Evolutionary conservation across 2,329 filamentous ascomycete species (phyloP).

Genomic region (Domatiomyces catenatus): DNA sequence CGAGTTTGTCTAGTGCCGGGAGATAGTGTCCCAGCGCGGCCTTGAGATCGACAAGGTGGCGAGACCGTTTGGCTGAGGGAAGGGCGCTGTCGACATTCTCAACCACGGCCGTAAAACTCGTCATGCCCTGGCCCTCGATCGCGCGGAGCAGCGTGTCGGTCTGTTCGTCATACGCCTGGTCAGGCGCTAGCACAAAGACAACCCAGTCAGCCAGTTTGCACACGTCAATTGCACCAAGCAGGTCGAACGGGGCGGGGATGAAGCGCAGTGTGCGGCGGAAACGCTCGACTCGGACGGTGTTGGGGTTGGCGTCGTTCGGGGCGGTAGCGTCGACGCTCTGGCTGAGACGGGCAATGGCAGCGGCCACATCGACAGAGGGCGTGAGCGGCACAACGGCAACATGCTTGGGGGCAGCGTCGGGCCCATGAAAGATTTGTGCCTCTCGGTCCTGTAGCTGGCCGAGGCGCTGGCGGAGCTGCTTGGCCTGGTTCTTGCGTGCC

Average conservation of each 20-base stretch:
- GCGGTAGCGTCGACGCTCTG: slow-evolving; percentile 65
- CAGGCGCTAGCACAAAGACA: slow-evolving; percentile 65
- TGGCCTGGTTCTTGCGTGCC: slow-evolving; percentile 84
- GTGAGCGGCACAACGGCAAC: slow-evolving; percentile 80
- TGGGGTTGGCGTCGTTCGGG: slow-evolving; percentile 40
- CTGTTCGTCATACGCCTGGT: slow-evolving; percentile 66
- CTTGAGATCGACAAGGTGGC: slow-evolving; percentile 68
- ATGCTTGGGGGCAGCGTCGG: slow-evolving; percentile 72
- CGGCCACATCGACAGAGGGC: slow-evolving; percentile 49
- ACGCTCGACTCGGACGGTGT: slow-evolving; percentile 60
- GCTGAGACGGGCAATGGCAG: slow-evolving; percentile 57
- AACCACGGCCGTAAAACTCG: slow-evolving; percentile 75
- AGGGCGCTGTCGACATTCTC: slow-evolving; percentile 66
- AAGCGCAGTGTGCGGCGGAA: slow-evolving; percentile 95
- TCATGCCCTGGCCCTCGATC: slow-evolving; percentile 86
- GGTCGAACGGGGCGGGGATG: slow-evolving; percentile 55
- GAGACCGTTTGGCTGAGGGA: slow-evolving; percentile 59
- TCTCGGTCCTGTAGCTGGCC: slow-evolving; percentile 68
- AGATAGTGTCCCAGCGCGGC: slow-evolving; percentile 93
- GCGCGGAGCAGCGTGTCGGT: slow-evolving; percentile 75
- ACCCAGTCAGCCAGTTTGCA: slow-evolving; percentile 85
- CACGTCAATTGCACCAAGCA: slow-evolving; percentile 67
- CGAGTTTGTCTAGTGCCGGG: slow-evolving; percentile 77
- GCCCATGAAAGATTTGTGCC: slow-evolving; percentile 67
- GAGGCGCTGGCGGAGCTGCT: slow-evolving; percentile 74